Conservation (phyloP, 106 monocot species). For the Allium sativum region DNA sequence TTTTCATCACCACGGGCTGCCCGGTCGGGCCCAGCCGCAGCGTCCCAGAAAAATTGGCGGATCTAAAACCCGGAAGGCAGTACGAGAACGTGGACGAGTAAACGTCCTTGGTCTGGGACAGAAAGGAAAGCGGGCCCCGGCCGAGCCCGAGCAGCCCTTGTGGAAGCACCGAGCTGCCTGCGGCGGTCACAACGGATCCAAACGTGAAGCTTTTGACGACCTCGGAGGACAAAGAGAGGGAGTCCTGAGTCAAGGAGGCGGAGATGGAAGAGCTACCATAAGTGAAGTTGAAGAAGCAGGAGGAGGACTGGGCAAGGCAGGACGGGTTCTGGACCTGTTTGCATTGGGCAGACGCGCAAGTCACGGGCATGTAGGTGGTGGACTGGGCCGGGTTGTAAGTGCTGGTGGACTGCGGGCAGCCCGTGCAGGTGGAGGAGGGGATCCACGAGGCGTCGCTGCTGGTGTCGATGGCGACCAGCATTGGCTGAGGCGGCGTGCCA, state of each 20-base stretch:
- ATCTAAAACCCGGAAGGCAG: constrained; percentile 75
- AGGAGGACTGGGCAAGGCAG: constrained; percentile 4
- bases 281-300: constrained; percentile 36
- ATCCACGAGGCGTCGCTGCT: constrained; percentile 20
- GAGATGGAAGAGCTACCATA: constrained; percentile 29
- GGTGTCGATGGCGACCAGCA: constrained; percentile 19
- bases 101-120: constrained; percentile 31
- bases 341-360: constrained; percentile 34
- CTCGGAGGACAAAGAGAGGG: constrained; percentile 32
- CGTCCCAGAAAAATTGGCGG: constrained; percentile 82
- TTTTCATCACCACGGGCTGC: constrained; percentile 56
- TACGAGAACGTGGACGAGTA: constrained; percentile 65
- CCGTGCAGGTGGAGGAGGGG: constrained; percentile 9
- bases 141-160: constrained; percentile 59
- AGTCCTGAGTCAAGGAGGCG: constrained; percentile 30
- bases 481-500: constrained; percentile 9
- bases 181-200: constrained; percentile 17
- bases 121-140: constrained; percentile 30
- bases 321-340: constrained; percentile 24
- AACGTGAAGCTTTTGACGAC: constrained; percentile 20
- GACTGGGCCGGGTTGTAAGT: constrained; percentile 14
- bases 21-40: constrained; percentile 68
- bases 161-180: constrained; percentile 19
- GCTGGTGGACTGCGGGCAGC: constrained; percentile 5
- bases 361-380: constrained; percentile 26